Conservation (phyloP, 768 basidiomycete species). For the Lentinula sp. region DNA sequence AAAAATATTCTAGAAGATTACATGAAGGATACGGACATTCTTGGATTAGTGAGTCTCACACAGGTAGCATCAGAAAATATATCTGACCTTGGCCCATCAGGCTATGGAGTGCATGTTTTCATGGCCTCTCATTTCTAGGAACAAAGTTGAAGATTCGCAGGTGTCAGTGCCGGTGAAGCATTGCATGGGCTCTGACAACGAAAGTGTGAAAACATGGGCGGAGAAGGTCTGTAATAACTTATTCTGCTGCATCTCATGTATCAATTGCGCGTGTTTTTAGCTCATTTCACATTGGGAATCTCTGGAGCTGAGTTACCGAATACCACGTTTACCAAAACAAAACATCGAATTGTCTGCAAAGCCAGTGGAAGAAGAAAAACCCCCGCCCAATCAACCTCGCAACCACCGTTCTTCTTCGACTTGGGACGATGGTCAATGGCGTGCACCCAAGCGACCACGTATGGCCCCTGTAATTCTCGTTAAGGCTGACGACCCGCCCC, state of each 20-base stretch:
- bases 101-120: slow-evolving; percentile 58
- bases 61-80: background rate
- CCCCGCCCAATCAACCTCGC: background rate
- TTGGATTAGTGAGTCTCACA: slow-evolving; percentile 52
- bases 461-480: background rate
- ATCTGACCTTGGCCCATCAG: slow-evolving; percentile 23
- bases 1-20: slow-evolving; percentile 81
- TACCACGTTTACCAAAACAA: slow-evolving; percentile 59
- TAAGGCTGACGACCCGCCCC: background rate
- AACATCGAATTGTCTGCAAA: background rate
- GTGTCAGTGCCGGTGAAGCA: slow-evolving; percentile 59
- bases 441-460: background rate
- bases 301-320: slow-evolving; percentile 75
- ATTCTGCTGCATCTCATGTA: background rate
- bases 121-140: slow-evolving; percentile 82
- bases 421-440: background rate
- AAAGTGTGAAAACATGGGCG: slow-evolving; percentile 50
- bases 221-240: slow-evolving; percentile 41
- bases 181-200: slow-evolving; percentile 50
- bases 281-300: slow-evolving; percentile 77
- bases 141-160: slow-evolving; percentile 82
- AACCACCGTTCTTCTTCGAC: background rate
- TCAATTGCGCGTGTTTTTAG: slow-evolving; percentile 26
- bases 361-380: background rate
- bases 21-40: slow-evolving; percentile 59